Base-by-base conservation (phyloP, 495 filamentous ascomycete species). In the Annulohypoxylon bovei region DNA sequence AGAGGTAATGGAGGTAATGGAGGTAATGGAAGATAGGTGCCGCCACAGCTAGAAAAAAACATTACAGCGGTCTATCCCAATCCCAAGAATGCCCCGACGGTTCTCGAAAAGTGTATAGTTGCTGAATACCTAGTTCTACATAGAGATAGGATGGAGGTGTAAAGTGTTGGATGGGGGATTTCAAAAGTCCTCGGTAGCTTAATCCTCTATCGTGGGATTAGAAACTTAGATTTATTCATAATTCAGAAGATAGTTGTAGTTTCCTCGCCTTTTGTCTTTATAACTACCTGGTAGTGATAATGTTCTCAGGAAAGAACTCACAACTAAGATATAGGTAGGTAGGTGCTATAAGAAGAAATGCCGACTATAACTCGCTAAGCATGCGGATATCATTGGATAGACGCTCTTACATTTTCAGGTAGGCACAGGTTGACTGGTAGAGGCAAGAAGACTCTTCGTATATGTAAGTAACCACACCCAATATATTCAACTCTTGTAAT, bases 401-500 rank as follows among this genome's bases (percentile, higher is more conserved):
- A n/a, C n/a, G n/a, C n/a, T n/a, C n/a, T n/a, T n/a, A n/a, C n/a
- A n/a, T n/a, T n/a, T n/a, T n/a, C n/a, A 37, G 33, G 33, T 44
- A 44, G 39, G 39, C 9, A 18, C 1, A 16, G 6, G 18, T 8
- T 4, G n/a, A 23, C 14, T 47, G 30, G 39, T 47, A 47, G 2
- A 47, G 8, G 22, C 12, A 58, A 58, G 42, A 16, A 16, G 27
- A 20, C 8, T 20, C 7, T 50, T 39, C 32, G 33, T 53, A 62
- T 52, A 52, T 18, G 46, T 52, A 39, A 14, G 39, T 39, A 20
- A 27, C 59, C 46, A 47, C 40, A 60, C 40, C 25, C 11, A 60
- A 60, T 60, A 60, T 46, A 60, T 46, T 40, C 28, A 5, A 46
- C 14, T 23, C 16, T 60, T 23, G 9, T 23, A n/a, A 60, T 60